Base-by-base conservation (phyloP, 352 stramenopile genomes). In the Pythium plurisporium region DNA sequence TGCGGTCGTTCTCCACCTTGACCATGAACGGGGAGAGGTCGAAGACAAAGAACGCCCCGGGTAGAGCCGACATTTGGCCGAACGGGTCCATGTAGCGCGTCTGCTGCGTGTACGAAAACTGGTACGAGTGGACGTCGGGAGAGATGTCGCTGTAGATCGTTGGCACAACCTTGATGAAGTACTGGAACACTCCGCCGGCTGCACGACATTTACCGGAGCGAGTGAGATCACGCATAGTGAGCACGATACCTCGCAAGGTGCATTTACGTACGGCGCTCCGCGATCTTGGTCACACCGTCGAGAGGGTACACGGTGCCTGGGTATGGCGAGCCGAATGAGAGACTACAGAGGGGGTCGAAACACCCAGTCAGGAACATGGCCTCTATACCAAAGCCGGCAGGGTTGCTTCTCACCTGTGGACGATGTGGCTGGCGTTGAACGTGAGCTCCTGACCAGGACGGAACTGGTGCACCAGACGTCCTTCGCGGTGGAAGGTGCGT, bases 141-240 rank as follows among this genome's bases (percentile, higher is more conserved):
- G 80, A 75, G 20, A 85, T 82, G 44, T 91, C 81, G 59, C 76
- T 85, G 71, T 89, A 94, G 57, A 94, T 87, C 23, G 84, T 94
- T 20, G 84, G 84, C 47, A 94, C 82, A 42, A 94, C 82, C 69
- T 94, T 94, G 70, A 94, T 86, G 58, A 89, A 91, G 70, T 94
- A 94, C 70, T 94, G 82, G 61, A 90, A 92, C 52, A 92, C 79
- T 15, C 77, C 83, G 12, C 83, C 83, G 29, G 56, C 83, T 94
- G 31, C 8, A 37, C 17, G 19, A 30, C 17, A 59, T 11, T 50
- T 0, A 23, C 7, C 30, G 29, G 42, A 53, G 2, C 29, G 38
- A 37, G 25, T 42, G 20, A 23, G 25, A 45, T 15, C 19, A 6
- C 2, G 17, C 15, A 40, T 8, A 7, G n/a, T 27, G 38, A 29